Evolutionary conservation across 2,329 filamentous ascomycete species (phyloP).

Genomic region (Cucurbitaria berberidis): DNA sequence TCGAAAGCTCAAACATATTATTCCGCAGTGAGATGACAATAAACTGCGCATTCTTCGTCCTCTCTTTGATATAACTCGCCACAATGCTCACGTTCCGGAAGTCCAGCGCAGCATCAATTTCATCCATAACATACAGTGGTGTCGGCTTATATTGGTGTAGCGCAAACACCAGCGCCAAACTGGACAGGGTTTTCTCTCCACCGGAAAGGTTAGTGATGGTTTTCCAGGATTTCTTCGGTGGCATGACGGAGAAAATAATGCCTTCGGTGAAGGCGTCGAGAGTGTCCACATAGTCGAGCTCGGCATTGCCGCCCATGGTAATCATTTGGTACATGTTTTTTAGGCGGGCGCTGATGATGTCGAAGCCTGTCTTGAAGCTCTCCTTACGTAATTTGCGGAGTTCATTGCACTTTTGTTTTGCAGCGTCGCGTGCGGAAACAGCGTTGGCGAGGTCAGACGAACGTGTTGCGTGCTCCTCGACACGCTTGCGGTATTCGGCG

Average conservation of each 20-base stretch:
- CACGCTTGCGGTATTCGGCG: slow-evolving; percentile 83
- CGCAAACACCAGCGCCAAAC: slow-evolving; percentile 94
- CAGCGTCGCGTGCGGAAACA: slow-evolving; percentile 77
- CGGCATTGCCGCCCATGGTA: slow-evolving; percentile 98
- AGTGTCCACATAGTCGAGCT: slow-evolving; percentile 94
- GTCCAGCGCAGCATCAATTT: slow-evolving; percentile 97
- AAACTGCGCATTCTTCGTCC: slow-evolving; percentile 98
- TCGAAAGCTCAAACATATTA: slow-evolving; percentile 99
- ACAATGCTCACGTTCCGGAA: slow-evolving; percentile 99
- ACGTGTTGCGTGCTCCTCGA: slow-evolving; percentile 80
- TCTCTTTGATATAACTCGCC: slow-evolving; percentile 97
- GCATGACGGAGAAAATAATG: slow-evolving; percentile 98
- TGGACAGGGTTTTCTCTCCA: slow-evolving; percentile 96
- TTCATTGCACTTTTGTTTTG: slow-evolving; percentile 92
- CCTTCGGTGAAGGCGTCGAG: slow-evolving; percentile 97
- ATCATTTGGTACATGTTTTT: slow-evolving; percentile 99
- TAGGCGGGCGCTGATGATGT: slow-evolving; percentile 86
- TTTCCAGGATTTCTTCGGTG: slow-evolving; percentile 99
- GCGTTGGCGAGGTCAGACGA: slow-evolving; percentile 84
- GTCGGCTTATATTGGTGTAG: slow-evolving; percentile 98
- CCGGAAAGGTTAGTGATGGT: slow-evolving; percentile 96
- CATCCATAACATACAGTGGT: slow-evolving; percentile 98
- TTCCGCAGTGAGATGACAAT: slow-evolving; percentile 97
- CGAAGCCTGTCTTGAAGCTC: slow-evolving; percentile 98
- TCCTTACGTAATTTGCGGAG: slow-evolving; percentile 88